phyloP scores from a whole-genome alignment of 177 flowering plant genomes.

The Viscum album region DNA sequence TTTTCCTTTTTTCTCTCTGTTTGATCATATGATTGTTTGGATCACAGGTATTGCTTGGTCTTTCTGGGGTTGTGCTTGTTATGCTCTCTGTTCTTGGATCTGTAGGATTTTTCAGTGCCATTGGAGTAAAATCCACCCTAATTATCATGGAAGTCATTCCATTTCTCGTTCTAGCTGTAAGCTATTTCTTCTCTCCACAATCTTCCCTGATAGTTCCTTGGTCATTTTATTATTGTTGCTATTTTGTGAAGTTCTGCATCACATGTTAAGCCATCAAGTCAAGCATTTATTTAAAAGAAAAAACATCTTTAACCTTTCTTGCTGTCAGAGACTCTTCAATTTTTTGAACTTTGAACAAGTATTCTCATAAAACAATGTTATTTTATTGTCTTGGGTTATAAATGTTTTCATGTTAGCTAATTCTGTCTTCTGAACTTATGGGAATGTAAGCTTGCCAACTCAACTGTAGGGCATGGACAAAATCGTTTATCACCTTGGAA shows the following conservation, averaged over 20 bases:
- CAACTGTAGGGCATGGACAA: too few species aligned
- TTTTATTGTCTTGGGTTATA: too few species aligned
- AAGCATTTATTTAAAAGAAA: too few species aligned
- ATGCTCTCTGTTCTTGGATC: slow-evolving; percentile 98
- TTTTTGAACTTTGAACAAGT: too few species aligned
- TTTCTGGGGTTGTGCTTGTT: slow-evolving; percentile 87
- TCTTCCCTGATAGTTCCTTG: neutral
- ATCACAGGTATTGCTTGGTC: slow-evolving; percentile 76
- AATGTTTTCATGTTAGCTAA: too few species aligned
- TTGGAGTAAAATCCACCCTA: slow-evolving; percentile 92
- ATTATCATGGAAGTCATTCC: slow-evolving; percentile 99
- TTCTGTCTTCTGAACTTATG: too few species aligned
- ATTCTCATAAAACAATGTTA: too few species aligned
- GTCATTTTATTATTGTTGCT: neutral
- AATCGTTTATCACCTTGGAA: neutral
- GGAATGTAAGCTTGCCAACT: too few species aligned
- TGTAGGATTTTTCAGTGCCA: slow-evolving; percentile 91
- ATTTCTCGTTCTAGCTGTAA: slow-evolving; percentile 95
- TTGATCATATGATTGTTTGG: slow-evolving; percentile 7
- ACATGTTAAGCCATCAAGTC: neutral
- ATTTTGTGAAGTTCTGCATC: neutral
- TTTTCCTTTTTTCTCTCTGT: too few species aligned
- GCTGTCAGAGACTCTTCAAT: too few species aligned
- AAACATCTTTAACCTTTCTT: too few species aligned
- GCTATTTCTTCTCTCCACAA: slow-evolving; percentile 18